Base-by-base conservation (phyloP, 441 rosid genomes). In the Populus hybrid region DNA sequence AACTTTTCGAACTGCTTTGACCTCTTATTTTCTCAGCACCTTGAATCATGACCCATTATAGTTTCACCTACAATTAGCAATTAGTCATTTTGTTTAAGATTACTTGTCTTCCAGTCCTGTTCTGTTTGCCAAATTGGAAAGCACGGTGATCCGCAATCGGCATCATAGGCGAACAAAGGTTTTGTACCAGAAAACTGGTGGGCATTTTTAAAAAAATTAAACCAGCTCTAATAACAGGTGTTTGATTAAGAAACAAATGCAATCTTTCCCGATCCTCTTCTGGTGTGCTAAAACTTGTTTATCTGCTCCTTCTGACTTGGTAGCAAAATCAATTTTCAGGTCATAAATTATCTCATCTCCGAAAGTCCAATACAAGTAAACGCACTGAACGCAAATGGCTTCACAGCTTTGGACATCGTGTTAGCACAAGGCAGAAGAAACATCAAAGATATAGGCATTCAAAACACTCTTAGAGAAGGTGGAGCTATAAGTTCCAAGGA, bases 341-440 rank as follows among this genome's bases (percentile, higher is more conserved):
- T 67, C 14, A 71, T 73, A 75, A 73, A 61, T 24, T 83, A 64
- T 66, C 74, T 83, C 73, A 46, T 81, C 35, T 18, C n/a, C 6
- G 21, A 68, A 40, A 77, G 78, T 1, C 32, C 40, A 32, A 34
- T 77, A 0, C 80, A 81, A 32, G 79, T 81, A 18, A 81, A 85
- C 79, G 80, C 78, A 5, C 71, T 65, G 50, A 85, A 74, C 75
- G 50, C 82, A 21, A 81, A 71, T 42, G 85, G 87, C 10, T 79
- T 67, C 75, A 81, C 84, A 1, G 71, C 84, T 24, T 1, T 82
- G 61, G 85, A 85, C 32, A 65, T 82, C 34, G 16, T 28, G 8
- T 46, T 85, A 8, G 42, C 75, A 26, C 65, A 38, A n/a, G 71
- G 82, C 35, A 50, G 53, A 34, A 38, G 75, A 71, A 73, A 78